These are phyloP conservation scores for Torulaspora delbrueckii DNA, from an alignment of 805 yeast genomes.

Conservation along the genomic window DNA sequence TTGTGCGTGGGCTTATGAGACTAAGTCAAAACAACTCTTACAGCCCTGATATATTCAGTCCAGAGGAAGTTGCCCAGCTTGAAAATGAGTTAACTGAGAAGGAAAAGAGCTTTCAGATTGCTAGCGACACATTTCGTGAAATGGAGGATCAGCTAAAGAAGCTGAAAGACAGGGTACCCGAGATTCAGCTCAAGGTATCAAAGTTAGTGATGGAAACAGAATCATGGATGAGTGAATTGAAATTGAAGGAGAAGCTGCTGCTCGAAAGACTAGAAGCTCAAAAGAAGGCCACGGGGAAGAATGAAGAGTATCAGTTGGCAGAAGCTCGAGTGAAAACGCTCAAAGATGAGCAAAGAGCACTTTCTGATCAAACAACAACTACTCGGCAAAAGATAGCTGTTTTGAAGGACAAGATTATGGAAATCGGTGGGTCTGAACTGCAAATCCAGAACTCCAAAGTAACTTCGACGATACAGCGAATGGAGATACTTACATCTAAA, in stretches of 20 bases:
- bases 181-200: conserved; percentile 56
- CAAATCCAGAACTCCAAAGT: conserved; percentile 78
- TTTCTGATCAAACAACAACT: conserved; percentile 51
- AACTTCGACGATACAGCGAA: conserved; percentile 62
- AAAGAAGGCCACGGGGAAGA: conserved; percentile 24
- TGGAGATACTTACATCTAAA: conserved; percentile 54
- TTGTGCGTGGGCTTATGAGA: conserved; percentile 73
- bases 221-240: conserved; percentile 50
- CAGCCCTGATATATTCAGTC: conserved; percentile 39
- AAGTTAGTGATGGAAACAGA: conserved; percentile 60
- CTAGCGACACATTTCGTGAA: conserved; percentile 47
- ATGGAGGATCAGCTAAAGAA: conserved; percentile 57
- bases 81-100: conserved; percentile 47
- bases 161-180: conserved; percentile 64
- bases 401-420: conserved; percentile 75
- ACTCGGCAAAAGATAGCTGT: conserved; percentile 49
- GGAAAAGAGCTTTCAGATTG: conserved; percentile 50
- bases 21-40: conserved; percentile 29
- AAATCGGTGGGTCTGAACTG: conserved; percentile 84
- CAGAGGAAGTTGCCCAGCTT: conserved; percentile 52
- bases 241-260: conserved; percentile 42
- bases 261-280: conserved; percentile 33
- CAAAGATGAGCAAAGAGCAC: conserved; percentile 39
- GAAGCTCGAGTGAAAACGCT: conserved; percentile 18
- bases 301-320: conserved; percentile 39